A percentile compares a stretch with the other conserved stretches of the same genome.
phyloP scores from a whole-genome alignment of 495 filamentous ascomycete species.

The Friedmanniomyces endolithicus region DNA sequence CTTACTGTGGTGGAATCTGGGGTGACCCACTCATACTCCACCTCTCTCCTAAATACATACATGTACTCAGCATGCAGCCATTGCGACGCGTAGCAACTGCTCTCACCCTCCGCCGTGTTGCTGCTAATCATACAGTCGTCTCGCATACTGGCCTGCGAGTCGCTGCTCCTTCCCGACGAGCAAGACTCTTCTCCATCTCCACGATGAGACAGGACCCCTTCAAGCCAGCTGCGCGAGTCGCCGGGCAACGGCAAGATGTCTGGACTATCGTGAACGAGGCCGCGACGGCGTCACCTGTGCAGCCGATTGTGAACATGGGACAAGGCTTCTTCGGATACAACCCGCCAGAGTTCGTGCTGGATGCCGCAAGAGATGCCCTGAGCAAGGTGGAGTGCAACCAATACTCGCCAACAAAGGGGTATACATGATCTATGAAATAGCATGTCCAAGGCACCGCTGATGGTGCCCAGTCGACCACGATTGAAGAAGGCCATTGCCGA shows the following conservation, averaged over 20 bases:
- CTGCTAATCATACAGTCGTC: not conserved
- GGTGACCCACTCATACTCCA: no score
- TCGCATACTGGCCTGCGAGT: not conserved
- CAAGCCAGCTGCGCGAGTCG: conserved; percentile 65
- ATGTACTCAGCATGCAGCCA: not conserved
- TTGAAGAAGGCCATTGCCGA: conserved; percentile 84
- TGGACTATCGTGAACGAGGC: conserved; percentile 98
- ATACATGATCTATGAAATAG: not conserved
- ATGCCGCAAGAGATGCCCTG: conserved; percentile 80
- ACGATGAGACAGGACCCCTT: conserved; percentile 33
- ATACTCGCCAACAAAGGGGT: conserved; percentile 81
- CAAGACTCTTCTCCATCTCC: conserved; percentile 18
- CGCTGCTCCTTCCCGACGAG: not conserved
- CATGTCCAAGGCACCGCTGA: not conserved
- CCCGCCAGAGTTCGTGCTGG: conserved; percentile 77
- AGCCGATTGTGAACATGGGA: conserved; percentile 90
- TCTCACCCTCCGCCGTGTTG: not conserved
- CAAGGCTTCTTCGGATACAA: conserved; percentile 99
- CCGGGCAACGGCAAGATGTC: conserved; percentile 79
- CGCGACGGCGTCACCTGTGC: conserved; percentile 60
- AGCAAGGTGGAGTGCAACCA: conserved; percentile 97
- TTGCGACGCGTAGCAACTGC: not conserved
- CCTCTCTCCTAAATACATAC: no score
- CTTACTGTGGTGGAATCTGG: no score
- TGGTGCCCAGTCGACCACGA: conserved; percentile 45